A percentile compares a stretch with the other conserved stretches of the same genome.
These are phyloP conservation scores for Crepidotus variabilis DNA, from an alignment of 768 basidiomycete genomes.

Conservation along the genomic window DNA sequence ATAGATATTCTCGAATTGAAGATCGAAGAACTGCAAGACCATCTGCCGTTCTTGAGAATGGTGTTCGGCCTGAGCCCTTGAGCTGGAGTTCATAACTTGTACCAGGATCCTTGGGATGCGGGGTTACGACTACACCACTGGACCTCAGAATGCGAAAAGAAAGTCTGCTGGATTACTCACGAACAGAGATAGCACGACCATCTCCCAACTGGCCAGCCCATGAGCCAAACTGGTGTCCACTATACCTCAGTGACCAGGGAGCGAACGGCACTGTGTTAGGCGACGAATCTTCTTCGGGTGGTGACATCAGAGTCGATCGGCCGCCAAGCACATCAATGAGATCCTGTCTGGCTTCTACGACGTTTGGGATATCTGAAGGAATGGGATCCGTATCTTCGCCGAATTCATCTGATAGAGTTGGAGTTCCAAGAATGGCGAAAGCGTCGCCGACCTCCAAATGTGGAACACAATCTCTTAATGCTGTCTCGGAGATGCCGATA, in stretches of 20 bases:
- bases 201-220: constrained; percentile 98
- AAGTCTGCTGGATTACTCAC: constrained; percentile 22
- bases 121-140: constrained; percentile 60
- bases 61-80: constrained; percentile 92
- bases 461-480: constrained; percentile 74
- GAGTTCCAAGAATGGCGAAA: constrained; percentile 59
- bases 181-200: constrained; percentile 88
- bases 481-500: constrained; percentile 67
- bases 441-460: constrained; percentile 86
- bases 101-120: constrained; percentile 56
- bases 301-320: constrained; percentile 62
- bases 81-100: constrained; percentile 82
- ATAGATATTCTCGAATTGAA: constrained; percentile 90
- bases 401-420: constrained; percentile 43
- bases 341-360: constrained; percentile 53
- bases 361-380: constrained; percentile 28
- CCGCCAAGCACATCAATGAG: constrained; percentile 83
- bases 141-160: neutral
- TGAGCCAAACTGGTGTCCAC: constrained; percentile 83
- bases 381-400: constrained; percentile 28
- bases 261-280: constrained; percentile 38
- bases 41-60: constrained; percentile 89
- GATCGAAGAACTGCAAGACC: constrained; percentile 94
- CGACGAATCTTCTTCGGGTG: constrained; percentile 15
- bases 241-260: constrained; percentile 89